These are phyloP conservation scores for Backusella sp. DNA, from an alignment of 192 early-diverging fungal genomes.

Conservation along the genomic window DNA sequence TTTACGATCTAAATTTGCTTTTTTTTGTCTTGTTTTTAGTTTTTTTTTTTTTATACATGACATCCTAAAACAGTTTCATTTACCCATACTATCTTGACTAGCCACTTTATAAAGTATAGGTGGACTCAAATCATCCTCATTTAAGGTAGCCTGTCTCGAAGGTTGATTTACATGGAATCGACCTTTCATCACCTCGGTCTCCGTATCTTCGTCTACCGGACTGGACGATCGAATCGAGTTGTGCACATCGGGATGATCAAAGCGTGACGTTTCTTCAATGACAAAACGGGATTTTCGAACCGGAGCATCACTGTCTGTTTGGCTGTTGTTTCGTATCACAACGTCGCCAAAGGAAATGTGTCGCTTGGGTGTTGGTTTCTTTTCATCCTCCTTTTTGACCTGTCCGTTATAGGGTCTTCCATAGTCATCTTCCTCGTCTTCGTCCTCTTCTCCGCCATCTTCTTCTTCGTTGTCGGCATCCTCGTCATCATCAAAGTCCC, in stretches of 20 bases:
- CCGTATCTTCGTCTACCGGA: conserved; percentile 10
- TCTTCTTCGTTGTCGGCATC: conserved; percentile 18
- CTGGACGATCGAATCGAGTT: conserved; percentile 6
- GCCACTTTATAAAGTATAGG: conserved; percentile 5
- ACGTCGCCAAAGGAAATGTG: conserved; percentile 48
- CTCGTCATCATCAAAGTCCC: conserved; percentile 63
- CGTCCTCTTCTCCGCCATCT: not conserved
- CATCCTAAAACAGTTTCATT: not conserved
- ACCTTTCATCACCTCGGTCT: conserved; percentile 62
- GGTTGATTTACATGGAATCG: conserved; percentile 63
- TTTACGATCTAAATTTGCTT: conserved; percentile 31
- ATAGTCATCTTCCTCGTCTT: not conserved
- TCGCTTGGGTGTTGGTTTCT: conserved; percentile 21
- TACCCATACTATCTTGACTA: conserved; percentile 28
- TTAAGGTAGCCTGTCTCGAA: not conserved
- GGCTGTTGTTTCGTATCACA: conserved; percentile 31
- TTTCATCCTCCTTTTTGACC: not conserved
- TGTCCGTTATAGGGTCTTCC: not conserved
- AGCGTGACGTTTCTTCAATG: conserved; percentile 24
- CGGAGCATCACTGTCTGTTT: conserved; percentile 6
- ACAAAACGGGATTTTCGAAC: conserved; percentile 37
- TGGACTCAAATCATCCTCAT: not conserved
- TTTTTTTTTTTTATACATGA: not conserved
- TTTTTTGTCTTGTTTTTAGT: not conserved
- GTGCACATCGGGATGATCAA: not conserved